These are phyloP conservation scores for Hymenoscyphus repandus DNA, from an alignment of 2,329 filamentous ascomycete genomes.

Conservation along the genomic window DNA sequence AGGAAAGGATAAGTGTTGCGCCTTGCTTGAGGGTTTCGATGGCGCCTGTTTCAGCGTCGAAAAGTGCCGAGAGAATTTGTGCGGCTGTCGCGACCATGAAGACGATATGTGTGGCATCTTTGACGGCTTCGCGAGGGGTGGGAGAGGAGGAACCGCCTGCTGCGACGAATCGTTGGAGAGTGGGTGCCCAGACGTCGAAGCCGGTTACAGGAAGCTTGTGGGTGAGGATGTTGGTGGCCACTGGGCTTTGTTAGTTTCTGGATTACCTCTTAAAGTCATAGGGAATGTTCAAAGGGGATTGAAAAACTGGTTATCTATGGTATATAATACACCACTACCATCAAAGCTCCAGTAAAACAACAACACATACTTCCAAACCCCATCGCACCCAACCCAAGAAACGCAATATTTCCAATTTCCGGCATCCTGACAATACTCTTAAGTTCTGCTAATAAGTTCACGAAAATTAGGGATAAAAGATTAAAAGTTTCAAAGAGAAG, in stretches of 20 bases:
- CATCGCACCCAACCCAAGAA: conserved; percentile 7
- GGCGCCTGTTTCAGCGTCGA: conserved; percentile 52
- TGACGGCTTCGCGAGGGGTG: conserved; percentile 57
- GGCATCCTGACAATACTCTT: not conserved
- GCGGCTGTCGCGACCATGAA: conserved; percentile 72
- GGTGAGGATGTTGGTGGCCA: conserved; percentile 69
- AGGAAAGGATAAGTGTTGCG: conserved; percentile 60
- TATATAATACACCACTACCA: too few species aligned
- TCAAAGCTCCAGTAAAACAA: not conserved
- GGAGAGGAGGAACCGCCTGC: conserved; percentile 56
- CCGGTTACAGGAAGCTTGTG: conserved; percentile 63
- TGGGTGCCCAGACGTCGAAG: conserved; percentile 65
- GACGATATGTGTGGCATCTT: conserved; percentile 55
- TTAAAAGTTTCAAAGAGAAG: not conserved
- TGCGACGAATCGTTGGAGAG: conserved; percentile 58
- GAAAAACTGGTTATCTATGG: too few species aligned
- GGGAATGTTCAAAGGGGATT: not conserved
- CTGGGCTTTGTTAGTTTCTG: not conserved
- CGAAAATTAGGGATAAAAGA: too few species aligned
- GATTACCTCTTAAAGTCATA: not conserved
- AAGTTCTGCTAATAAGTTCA: not conserved
- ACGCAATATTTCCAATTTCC: conserved; percentile 3
- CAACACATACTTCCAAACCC: conserved; percentile 6
- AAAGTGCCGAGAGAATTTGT: conserved; percentile 62
- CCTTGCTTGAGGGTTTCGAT: conserved; percentile 44